These are phyloP conservation scores for Phytophthora aleatoria DNA, from an alignment of 352 stramenopile genomes.

Conservation along the genomic window DNA sequence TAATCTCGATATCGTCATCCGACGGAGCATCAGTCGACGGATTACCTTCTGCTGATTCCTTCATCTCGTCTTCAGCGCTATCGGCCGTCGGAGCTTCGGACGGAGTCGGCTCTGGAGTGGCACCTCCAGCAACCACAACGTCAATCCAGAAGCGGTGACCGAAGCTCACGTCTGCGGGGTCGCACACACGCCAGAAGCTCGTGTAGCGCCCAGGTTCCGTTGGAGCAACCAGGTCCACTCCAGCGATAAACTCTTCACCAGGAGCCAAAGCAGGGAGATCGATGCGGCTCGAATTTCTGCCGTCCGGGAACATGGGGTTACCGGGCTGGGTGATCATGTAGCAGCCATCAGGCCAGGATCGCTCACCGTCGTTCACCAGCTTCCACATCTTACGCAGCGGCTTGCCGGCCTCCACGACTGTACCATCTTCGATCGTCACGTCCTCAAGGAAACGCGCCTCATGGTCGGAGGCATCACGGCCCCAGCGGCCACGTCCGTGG, in stretches of 20 bases:
- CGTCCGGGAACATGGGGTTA: slow-evolving; percentile 41
- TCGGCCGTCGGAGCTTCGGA: slow-evolving; percentile 14
- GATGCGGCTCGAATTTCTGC: slow-evolving; percentile 33
- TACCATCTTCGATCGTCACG: slow-evolving; percentile 79
- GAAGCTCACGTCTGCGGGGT: slow-evolving; percentile 65
- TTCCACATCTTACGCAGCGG: slow-evolving; percentile 77
- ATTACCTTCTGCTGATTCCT: slow-evolving; percentile 10
- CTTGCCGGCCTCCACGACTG: slow-evolving; percentile 52
- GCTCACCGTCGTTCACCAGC: slow-evolving; percentile 67
- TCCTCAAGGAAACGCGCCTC: slow-evolving; percentile 74
- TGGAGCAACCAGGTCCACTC: slow-evolving; percentile 39
- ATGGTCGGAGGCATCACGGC: slow-evolving; percentile 26
- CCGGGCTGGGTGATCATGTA: slow-evolving; percentile 44
- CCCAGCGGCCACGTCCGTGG: slow-evolving; percentile 19
- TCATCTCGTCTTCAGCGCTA: slow-evolving; percentile 28
- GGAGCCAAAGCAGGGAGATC: slow-evolving; percentile 37
- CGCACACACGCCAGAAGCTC: slow-evolving; percentile 84
- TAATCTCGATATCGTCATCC: slow-evolving; percentile 51
- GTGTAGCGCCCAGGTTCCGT: slow-evolving; percentile 69
- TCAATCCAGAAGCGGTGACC: slow-evolving; percentile 89
- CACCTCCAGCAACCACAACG: slow-evolving; percentile 49
- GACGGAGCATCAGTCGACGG: slow-evolving; percentile 17
- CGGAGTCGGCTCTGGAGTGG: slow-evolving; percentile 4
- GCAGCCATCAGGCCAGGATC: slow-evolving; percentile 58
- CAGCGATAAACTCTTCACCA: slow-evolving; percentile 40